Conservation (phyloP, 768 basidiomycete genomes). For the Mycena floridula region DNA sequence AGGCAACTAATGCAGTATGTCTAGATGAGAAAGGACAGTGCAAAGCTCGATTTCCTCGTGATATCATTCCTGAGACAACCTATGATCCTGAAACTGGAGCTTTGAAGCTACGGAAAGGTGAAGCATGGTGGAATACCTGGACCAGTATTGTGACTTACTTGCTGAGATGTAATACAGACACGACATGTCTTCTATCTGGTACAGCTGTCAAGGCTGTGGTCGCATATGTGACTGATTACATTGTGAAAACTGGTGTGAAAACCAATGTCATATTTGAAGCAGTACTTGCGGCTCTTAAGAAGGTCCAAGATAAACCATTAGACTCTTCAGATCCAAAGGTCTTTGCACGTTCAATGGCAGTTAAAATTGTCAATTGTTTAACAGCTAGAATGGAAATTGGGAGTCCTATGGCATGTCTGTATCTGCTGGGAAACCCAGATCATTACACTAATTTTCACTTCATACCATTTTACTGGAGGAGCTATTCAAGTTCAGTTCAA, state of each 20-base stretch:
- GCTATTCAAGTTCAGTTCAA: conserved; percentile 3
- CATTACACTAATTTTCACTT: conserved; percentile 5
- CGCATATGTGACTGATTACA: conserved; percentile 30
- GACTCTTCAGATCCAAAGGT: conserved; percentile 4
- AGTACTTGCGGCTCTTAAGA: conserved; percentile 16
- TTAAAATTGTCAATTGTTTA: conserved; percentile 16
- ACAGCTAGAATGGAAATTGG: conserved; percentile 1
- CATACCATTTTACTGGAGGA: conserved; percentile 8
- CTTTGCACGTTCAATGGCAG: conserved; percentile 16
- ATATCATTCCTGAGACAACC: conserved; percentile 10
- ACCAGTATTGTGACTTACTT: conserved; percentile 20
- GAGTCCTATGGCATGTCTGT: background rate
- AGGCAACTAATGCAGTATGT: no score
- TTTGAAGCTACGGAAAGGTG: conserved; percentile 22
- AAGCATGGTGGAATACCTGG: conserved; percentile 12
- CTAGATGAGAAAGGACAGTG: no score
- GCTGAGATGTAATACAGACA: conserved; percentile 29
- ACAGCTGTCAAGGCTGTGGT: conserved; percentile 27
- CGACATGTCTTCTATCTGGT: conserved; percentile 24
- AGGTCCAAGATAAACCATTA: conserved; percentile 14
- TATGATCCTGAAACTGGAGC: conserved; percentile 24
- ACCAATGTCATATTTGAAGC: conserved; percentile 26
- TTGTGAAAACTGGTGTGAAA: conserved; percentile 26
- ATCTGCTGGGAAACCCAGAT: background rate
- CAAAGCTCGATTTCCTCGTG: conserved; percentile 26